Conservation (phyloP, 805 yeast genomes). For the Starmerella vaccinii region DNA sequence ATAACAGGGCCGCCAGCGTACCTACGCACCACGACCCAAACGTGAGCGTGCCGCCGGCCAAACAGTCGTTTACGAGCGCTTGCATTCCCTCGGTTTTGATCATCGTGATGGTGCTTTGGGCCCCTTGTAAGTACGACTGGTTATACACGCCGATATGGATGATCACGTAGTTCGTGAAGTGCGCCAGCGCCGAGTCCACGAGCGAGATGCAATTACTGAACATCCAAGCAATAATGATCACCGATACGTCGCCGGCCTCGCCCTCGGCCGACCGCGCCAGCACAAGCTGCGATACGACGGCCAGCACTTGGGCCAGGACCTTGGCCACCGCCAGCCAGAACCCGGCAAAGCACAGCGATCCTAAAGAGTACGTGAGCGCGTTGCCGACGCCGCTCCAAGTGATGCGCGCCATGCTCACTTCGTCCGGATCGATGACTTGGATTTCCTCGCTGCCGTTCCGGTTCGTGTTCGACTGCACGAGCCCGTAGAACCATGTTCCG, state of each 20-base stretch:
- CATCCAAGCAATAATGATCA: constrained; percentile 21
- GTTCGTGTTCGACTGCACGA: too few species aligned
- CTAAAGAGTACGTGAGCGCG: constrained; percentile 76
- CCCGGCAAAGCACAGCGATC: constrained; percentile 82
- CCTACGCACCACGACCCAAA: constrained; percentile 66
- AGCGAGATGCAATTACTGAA: constrained; percentile 39
- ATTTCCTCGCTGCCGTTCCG: neutral
- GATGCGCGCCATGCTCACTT: neutral
- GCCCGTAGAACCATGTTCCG: constrained; percentile 80
- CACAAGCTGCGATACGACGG: constrained; percentile 18
- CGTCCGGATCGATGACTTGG: neutral
- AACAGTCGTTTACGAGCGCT: constrained; percentile 73
- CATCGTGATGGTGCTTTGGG: constrained; percentile 73
- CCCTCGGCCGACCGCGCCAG: constrained; percentile 12
- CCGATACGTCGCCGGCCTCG: constrained; percentile 13
- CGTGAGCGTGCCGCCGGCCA: constrained; percentile 68
- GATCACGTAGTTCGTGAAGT: constrained; percentile 85
- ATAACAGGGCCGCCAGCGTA: constrained; percentile 50
- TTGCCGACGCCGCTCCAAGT: constrained; percentile 40
- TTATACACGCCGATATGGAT: constrained; percentile 84
- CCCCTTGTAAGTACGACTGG: constrained; percentile 59
- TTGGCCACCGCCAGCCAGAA: constrained; percentile 63
- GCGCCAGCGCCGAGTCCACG: constrained; percentile 68
- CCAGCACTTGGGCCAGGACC: constrained; percentile 30
- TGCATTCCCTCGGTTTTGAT: constrained; percentile 71